Evolutionary conservation across 495 filamentous ascomycete genomes (phyloP).

Genomic region (Xylaria curta): DNA sequence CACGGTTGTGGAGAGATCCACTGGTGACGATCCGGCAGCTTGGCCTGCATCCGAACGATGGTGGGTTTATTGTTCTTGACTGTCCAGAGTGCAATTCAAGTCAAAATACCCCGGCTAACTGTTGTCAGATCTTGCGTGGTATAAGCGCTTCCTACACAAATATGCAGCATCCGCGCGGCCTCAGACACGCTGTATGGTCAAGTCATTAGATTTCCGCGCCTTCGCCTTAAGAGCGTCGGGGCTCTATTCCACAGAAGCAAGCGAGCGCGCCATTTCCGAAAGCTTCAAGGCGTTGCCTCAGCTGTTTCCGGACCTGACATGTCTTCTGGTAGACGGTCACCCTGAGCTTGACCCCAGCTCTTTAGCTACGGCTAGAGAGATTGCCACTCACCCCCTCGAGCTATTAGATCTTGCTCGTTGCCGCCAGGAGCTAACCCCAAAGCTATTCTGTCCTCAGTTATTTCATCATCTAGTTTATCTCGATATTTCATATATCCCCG

Average conservation of each 20-base stretch:
- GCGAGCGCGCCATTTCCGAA: constrained; percentile 38
- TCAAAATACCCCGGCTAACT: not conserved
- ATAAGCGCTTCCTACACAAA: constrained; percentile 44
- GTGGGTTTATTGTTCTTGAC: constrained; percentile 31
- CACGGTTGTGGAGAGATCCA: constrained; percentile 55
- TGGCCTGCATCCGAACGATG: constrained; percentile 44
- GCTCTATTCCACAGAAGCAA: constrained; percentile 41
- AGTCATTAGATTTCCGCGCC: constrained; percentile 45
- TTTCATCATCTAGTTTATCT: constrained; percentile 50
- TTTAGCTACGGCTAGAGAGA: constrained; percentile 24
- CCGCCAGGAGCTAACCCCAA: constrained; percentile 38
- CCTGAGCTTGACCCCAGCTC: constrained; percentile 41
- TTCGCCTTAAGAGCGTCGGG: constrained; percentile 41
- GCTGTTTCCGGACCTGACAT: constrained; percentile 45
- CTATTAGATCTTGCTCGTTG: constrained; percentile 47
- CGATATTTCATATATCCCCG: constrained; percentile 51
- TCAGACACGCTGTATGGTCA: constrained; percentile 41
- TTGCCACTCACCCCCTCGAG: constrained; percentile 27
- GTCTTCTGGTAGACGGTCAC: constrained; percentile 48
- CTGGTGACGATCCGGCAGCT: constrained; percentile 39
- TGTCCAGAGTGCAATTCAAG: too few relatives aligned
- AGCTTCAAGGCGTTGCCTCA: constrained; percentile 38
- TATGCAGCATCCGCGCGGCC: constrained; percentile 36
- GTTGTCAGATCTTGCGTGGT: constrained; percentile 47
- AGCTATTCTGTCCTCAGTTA: constrained; percentile 39